A percentile compares a stretch with the other conserved stretches of the same genome.
Conservation (phyloP, 805 yeast species). For the Wickerhamiella musiphila region DNA sequence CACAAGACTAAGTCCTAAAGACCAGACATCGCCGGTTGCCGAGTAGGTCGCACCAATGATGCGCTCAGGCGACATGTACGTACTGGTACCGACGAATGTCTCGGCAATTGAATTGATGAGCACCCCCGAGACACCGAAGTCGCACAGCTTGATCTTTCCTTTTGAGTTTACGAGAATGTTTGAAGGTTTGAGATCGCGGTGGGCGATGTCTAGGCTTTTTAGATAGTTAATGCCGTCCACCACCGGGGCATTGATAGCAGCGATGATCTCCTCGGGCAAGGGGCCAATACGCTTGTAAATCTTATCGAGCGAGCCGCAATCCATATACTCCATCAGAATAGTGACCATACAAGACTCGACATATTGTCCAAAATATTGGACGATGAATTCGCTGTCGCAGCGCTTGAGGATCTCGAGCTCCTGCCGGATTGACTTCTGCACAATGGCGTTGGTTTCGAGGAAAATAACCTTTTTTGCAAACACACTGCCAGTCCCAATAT, state of each 20-base stretch:
- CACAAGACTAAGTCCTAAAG: constrained; percentile 74
- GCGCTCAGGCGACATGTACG: constrained; percentile 95
- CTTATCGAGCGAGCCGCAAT: constrained; percentile 81
- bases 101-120: constrained; percentile 88
- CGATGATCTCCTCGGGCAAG: constrained; percentile 49
- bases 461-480: constrained; percentile 86
- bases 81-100: constrained; percentile 94
- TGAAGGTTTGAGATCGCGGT: constrained; percentile 90
- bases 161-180: constrained; percentile 74
- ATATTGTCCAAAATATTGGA: constrained; percentile 83
- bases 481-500: constrained; percentile 68
- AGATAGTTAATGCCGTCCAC: constrained; percentile 67
- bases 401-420: constrained; percentile 85
- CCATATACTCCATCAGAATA: constrained; percentile 91
- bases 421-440: constrained; percentile 68
- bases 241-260: constrained; percentile 59
- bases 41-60: constrained; percentile 90
- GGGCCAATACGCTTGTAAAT: constrained; percentile 45
- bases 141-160: constrained; percentile 85
- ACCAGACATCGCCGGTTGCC: constrained; percentile 96
- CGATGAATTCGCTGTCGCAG: constrained; percentile 63
- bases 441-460: constrained; percentile 62
- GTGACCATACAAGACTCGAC: constrained; percentile 54
- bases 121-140: constrained; percentile 91
- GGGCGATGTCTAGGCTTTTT: constrained; percentile 76